Percentiles rank a stretch among this genome's conserved stretches.
These are phyloP conservation scores for Candida pseudoglaebosa DNA, from an alignment of 805 yeast species.

Conservation along the genomic window DNA sequence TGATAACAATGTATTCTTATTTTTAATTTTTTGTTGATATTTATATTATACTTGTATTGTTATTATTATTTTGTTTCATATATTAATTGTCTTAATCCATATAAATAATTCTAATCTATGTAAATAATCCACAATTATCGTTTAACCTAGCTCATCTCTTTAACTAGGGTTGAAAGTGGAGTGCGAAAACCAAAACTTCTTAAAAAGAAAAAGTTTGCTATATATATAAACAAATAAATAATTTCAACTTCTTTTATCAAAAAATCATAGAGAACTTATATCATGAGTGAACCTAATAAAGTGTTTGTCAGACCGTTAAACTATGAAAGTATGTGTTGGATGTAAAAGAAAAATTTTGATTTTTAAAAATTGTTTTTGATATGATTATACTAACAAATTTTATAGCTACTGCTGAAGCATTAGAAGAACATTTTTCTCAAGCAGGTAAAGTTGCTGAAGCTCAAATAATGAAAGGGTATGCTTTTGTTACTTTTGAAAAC, in stretches of 20 bases:
- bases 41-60: background rate
- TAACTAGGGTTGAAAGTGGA: background rate
- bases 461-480: conserved; percentile 76
- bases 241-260: conserved; percentile 3
- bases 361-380: background rate
- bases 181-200: background rate
- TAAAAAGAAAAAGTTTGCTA: background rate
- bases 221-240: background rate
- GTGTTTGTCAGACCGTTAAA: conserved; percentile 63
- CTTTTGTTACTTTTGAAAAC: conserved; percentile 80
- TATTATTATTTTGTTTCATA: background rate
- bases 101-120: too few relatives aligned
- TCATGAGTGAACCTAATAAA: conserved; percentile 23
- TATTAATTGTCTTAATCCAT: too few relatives aligned
- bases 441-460: conserved; percentile 67
- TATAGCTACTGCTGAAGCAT: conserved; percentile 44
- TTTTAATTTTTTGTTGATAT: background rate
- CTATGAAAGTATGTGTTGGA: conserved; percentile 37
- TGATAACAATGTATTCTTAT: background rate
- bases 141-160: background rate
- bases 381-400: conserved; percentile 18
- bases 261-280: too few relatives aligned
- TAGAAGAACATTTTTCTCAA: conserved; percentile 64
- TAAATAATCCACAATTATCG: too few relatives aligned
- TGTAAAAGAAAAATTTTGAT: background rate